These are phyloP conservation scores for Rhodocollybia butyracea DNA, from an alignment of 768 basidiomycete species.

Conservation along the genomic window DNA sequence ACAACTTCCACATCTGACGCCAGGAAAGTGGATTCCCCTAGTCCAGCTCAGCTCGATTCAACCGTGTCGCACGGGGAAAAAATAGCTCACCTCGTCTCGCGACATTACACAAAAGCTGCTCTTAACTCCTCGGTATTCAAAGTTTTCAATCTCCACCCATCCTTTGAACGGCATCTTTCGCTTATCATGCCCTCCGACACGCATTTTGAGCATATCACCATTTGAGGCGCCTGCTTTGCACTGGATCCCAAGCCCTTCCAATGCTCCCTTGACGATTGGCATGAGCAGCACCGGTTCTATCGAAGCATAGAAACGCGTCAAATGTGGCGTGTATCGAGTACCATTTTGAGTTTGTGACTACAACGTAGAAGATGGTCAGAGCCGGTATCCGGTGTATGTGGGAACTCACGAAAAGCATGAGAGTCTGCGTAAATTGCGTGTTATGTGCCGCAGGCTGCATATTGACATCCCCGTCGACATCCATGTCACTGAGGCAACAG, in stretches of 20 bases:
- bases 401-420: conserved; percentile 75
- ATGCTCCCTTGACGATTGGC: conserved; percentile 49
- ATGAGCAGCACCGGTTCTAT: conserved; percentile 52
- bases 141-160: conserved; percentile 69
- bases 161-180: conserved; percentile 68
- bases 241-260: conserved; percentile 47
- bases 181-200: conserved; percentile 68
- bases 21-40: conserved; percentile 79
- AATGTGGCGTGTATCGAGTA: conserved; percentile 64
- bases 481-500: conserved; percentile 26
- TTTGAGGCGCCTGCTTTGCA: conserved; percentile 37
- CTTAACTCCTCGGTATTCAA: conserved; percentile 40
- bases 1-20: conserved; percentile 69
- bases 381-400: not conserved
- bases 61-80: not conserved
- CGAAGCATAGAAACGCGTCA: conserved; percentile 79
- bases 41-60: not conserved
- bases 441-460: conserved; percentile 52
- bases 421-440: conserved; percentile 76
- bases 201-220: conserved; percentile 30
- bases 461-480: conserved; percentile 55
- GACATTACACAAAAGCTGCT: conserved; percentile 72
- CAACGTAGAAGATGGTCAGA: not conserved
- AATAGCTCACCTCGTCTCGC: conserved; percentile 55
- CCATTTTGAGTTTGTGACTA: conserved; percentile 85